Percentiles rank a stretch among this genome's conserved stretches.
Conservation (phyloP, 768 basidiomycete species). For the Lactarius hengduanensis region DNA sequence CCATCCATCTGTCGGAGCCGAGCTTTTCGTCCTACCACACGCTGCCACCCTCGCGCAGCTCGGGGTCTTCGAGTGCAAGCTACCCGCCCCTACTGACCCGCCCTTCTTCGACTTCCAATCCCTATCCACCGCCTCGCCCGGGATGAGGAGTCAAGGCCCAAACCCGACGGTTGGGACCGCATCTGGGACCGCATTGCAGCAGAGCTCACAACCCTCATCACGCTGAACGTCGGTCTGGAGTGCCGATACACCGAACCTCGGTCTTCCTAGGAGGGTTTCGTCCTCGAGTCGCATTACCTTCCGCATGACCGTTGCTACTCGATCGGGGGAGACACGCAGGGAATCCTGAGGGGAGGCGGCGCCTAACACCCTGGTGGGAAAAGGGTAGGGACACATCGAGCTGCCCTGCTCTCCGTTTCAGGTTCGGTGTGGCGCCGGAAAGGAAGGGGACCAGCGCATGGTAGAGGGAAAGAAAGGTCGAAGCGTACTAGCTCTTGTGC, state of each 20-base stretch:
- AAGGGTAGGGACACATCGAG: no score
- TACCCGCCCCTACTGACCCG: not conserved
- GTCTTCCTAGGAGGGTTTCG: not conserved
- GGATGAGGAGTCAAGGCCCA: not conserved
- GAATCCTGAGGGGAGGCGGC: not conserved
- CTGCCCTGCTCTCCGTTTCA: no score
- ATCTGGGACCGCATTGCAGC: not conserved
- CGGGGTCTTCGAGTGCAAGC: not conserved
- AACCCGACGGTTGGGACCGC: not conserved
- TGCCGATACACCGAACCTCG: not conserved
- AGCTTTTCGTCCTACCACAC: not conserved
- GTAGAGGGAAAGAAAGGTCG: no score
- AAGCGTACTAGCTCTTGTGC: no score
- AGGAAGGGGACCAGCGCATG: no score
- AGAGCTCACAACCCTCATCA: not conserved
- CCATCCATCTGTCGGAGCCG: not conserved
- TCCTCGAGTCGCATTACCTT: not conserved
- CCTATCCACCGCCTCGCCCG: no score
- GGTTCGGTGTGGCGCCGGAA: no score
- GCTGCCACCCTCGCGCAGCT: not conserved
- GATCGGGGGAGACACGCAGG: not conserved
- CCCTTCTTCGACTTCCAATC: not conserved
- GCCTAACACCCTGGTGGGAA: not conserved
- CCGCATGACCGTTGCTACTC: not conserved
- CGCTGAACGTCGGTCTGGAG: no score